Evolutionary conservation across 1,284 basidiomycete species (phyloP), one percentile per base, ranked within the genome.

Genomic region (Cutaneotrichosporon cyanovorans): DNA sequence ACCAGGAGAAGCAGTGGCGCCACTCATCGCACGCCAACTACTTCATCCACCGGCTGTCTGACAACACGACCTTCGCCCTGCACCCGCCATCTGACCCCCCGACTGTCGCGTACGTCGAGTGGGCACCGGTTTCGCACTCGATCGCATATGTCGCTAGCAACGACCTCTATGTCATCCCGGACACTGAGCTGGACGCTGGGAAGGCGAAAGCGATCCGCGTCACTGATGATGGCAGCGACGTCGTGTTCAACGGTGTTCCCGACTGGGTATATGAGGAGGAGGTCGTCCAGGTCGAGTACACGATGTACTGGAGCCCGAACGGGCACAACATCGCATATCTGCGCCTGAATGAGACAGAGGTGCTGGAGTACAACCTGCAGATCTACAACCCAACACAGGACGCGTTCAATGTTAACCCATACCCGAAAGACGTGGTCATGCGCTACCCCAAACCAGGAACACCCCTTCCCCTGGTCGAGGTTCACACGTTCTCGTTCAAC

Each of bases 181-280:
- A 51, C 0, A 38, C 46, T 15, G 58, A 62, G 31, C 50, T 65
- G 44, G 53, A 32, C 11, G 4, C 18, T 9, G 31, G 28, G 11
- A 42, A 45, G 1, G 58, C 61, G 2, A 37, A 48, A 20, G 39
- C 61, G 1, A 81, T 92, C 39, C 81, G 84, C 14, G 75, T 98
- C 7, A 98, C 93, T 1, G 73, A 76, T 1, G 82, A 83, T 19
- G 93, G 92, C 1, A 87, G 84, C 37, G 76, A 79, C 0, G 85
- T 85, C 0, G 76, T 91, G 23, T 96, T 97, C 76, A 84, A 97
- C 61, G 93, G 91, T 6, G 84, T 96, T 0, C 87, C 90, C 0
- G 90, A 95, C 68, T 97, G 93, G 88, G 90, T 93, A 6, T 95
- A 95, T 68, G 91, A 96, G 68, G 91, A 96, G 68, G 91, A 96